phyloP scores from a whole-genome alignment of 495 filamentous ascomycete species.

The Tuber borchii region DNA sequence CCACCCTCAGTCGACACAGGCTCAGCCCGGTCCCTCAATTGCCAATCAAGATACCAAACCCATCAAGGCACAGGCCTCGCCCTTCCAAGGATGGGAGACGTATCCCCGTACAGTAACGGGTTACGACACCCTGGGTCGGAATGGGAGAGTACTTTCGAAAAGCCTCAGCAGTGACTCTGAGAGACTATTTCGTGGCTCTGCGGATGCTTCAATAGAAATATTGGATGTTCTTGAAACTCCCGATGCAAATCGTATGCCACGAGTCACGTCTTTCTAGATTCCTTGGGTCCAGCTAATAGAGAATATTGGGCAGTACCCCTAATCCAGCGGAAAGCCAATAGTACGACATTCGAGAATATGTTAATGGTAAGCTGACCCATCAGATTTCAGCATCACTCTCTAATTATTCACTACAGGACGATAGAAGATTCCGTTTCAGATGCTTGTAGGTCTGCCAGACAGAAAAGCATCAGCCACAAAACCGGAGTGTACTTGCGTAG shows the following conservation, averaged over 20 bases:
- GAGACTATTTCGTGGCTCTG: slow-evolving; percentile 4
- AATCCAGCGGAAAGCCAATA: not conserved
- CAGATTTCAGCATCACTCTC: not conserved
- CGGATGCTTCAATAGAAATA: slow-evolving; percentile 3
- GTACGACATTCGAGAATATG: slow-evolving; percentile 6
- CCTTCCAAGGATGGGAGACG: slow-evolving; percentile 9
- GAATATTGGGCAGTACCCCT: not conserved
- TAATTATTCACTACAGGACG: slow-evolving; percentile 7
- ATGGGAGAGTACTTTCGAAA: not conserved
- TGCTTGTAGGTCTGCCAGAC: slow-evolving; percentile 8
- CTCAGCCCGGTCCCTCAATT: not conserved
- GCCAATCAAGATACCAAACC: not conserved
- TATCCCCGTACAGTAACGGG: slow-evolving; percentile 11
- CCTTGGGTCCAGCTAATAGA: not conserved
- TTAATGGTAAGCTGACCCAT: slow-evolving; percentile 8
- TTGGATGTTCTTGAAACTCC: not conserved
- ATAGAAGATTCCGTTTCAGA: slow-evolving; percentile 10
- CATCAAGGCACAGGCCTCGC: not conserved
- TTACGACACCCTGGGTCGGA: not conserved
- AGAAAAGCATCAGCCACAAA: not conserved
- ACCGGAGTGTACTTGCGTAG: not conserved
- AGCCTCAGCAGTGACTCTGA: not conserved
- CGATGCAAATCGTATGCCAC: not conserved
- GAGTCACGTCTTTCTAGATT: not conserved
- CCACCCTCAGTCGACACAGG: not conserved